Evolutionary conservation across 805 yeast species (phyloP).

Genomic region (Priceomyces castillae): DNA sequence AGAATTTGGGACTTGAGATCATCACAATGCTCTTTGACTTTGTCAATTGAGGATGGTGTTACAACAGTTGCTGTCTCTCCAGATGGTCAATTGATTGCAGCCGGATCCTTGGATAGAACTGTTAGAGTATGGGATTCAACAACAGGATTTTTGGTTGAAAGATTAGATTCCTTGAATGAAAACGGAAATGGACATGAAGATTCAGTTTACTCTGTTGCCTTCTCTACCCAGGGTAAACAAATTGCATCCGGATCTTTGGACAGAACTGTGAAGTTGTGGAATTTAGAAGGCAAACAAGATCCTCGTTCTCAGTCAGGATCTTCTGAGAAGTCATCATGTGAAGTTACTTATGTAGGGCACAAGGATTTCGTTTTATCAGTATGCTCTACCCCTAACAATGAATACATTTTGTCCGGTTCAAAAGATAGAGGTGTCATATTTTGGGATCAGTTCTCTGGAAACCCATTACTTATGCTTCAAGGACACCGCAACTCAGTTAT

Average conservation of each 20-base stretch:
- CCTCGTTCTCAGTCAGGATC: conserved; percentile 12
- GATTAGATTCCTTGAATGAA: conserved; percentile 86
- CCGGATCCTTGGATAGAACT: conserved; percentile 92
- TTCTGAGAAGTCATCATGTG: conserved; percentile 57
- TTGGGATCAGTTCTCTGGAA: conserved; percentile 93
- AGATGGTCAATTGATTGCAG: conserved; percentile 90
- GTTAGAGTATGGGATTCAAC: conserved; percentile 97
- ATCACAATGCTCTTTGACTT: conserved; percentile 83
- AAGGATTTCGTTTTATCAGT: conserved; percentile 93
- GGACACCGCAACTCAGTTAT: conserved; percentile 96
- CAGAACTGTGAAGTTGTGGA: conserved; percentile 95
- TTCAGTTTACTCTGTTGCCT: conserved; percentile 91
- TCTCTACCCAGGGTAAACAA: conserved; percentile 86
- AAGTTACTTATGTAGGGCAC: conserved; percentile 92
- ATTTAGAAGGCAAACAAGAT: conserved; percentile 59
- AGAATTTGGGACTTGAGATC: conserved; percentile 93
- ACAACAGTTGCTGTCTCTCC: conserved; percentile 97
- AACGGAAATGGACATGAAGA: conserved; percentile 93
- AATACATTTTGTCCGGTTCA: conserved; percentile 89
- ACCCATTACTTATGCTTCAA: conserved; percentile 90
- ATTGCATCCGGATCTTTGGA: conserved; percentile 94
- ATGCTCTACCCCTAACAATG: conserved; percentile 89
- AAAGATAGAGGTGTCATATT: conserved; percentile 96
- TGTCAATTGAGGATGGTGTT: conserved; percentile 95
- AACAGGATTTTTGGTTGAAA: conserved; percentile 86